phyloP scores from a whole-genome alignment of 192 early-diverging fungal genomes.

The Coemansia sp. region DNA sequence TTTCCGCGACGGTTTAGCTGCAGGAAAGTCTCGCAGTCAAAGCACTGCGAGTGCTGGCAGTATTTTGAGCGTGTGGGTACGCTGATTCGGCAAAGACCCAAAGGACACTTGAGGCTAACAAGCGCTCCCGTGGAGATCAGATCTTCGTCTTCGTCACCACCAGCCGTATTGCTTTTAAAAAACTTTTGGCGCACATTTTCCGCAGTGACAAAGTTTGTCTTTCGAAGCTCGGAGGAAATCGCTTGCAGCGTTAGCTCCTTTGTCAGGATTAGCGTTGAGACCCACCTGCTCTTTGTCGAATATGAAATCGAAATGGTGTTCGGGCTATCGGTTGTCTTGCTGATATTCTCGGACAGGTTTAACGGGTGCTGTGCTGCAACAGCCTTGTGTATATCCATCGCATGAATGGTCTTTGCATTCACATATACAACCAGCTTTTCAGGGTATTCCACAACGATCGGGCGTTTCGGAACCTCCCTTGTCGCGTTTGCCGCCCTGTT shows the following conservation, averaged over 20 bases:
- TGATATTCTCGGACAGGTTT: constrained; percentile 18
- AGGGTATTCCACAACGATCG: constrained; percentile 13
- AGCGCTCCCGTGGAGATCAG: constrained; percentile 63
- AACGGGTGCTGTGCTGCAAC: constrained; percentile 9
- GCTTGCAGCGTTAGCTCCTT: constrained; percentile 25
- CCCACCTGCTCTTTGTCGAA: constrained; percentile 8
- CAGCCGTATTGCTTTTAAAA: constrained; percentile 33
- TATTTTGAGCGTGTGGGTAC: constrained; percentile 60
- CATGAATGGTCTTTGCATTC: not conserved
- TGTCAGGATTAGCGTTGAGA: constrained; percentile 23
- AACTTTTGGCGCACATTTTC: constrained; percentile 41
- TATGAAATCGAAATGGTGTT: constrained; percentile 34
- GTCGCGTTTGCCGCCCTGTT: constrained; percentile 10
- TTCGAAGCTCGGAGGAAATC: constrained; percentile 26
- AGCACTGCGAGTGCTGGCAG: constrained; percentile 84
- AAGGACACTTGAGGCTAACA: constrained; percentile 72
- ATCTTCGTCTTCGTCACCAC: constrained; percentile 66
- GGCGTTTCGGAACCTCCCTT: constrained; percentile 19
- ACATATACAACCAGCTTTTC: not conserved
- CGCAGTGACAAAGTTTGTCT: constrained; percentile 6
- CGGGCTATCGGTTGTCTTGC: constrained; percentile 5
- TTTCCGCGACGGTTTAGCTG: constrained; percentile 67
- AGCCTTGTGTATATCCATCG: not conserved
- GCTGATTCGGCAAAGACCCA: constrained; percentile 67
- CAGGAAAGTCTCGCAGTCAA: constrained; percentile 73